phyloP scores from a whole-genome alignment of 192 early-diverging fungal genomes.

The Jimgerdemannia flammicorona region DNA sequence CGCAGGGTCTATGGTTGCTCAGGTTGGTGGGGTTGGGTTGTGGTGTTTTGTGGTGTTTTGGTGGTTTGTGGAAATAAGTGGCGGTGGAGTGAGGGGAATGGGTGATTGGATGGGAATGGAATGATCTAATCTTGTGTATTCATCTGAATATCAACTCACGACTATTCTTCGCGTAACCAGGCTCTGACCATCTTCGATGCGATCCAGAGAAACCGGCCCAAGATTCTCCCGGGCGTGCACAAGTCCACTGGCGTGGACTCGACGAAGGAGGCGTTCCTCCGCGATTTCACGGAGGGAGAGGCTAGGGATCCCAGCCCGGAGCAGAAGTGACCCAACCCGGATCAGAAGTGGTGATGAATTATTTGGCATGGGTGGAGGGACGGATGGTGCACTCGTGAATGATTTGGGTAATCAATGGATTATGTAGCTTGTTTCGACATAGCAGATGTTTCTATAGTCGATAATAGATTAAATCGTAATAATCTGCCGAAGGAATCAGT shows the following conservation, averaged over 20 bases:
- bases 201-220: conserved; percentile 37
- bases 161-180: conserved; percentile 1
- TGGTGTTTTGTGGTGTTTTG: not conserved
- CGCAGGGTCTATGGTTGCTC: conserved; percentile 85
- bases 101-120: too few relatives aligned
- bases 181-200: conserved; percentile 48
- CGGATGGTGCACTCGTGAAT: too few relatives aligned
- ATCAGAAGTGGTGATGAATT: too few relatives aligned
- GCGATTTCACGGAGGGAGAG: not conserved
- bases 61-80: conserved; percentile 3
- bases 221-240: not conserved
- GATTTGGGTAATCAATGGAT: too few relatives aligned
- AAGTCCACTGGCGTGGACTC: not conserved
- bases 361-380: too few relatives aligned
- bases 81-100: not conserved
- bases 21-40: conserved; percentile 35
- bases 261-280: not conserved
- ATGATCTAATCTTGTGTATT: too few relatives aligned
- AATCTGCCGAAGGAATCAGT: too few relatives aligned
- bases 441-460: too few relatives aligned
- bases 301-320: too few relatives aligned
- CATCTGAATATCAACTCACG: not conserved
- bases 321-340: too few relatives aligned
- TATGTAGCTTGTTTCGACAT: too few relatives aligned
- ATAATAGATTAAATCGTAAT: too few relatives aligned